Conservation (phyloP, 2,329 filamentous ascomycete species). For the Xylaria sp. region DNA sequence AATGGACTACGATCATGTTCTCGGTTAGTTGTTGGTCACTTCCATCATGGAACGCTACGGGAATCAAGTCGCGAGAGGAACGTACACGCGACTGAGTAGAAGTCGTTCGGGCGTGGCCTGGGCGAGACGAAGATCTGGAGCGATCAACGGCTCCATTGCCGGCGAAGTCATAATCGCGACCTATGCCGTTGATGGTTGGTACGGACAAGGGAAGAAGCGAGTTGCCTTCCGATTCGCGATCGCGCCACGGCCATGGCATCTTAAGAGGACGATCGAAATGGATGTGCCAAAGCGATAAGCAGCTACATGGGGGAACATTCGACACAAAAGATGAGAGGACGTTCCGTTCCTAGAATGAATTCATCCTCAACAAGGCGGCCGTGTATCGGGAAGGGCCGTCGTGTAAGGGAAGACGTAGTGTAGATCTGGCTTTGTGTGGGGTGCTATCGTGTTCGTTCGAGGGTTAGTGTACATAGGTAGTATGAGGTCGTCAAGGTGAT, state of each 20-base stretch:
- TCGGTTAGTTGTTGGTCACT: slow-evolving; percentile 17
- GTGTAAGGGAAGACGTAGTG: slow-evolving; percentile 6
- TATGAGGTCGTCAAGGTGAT: slow-evolving; percentile 24
- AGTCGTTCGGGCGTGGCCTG: slow-evolving; percentile 59
- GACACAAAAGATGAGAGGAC: slow-evolving; percentile 21
- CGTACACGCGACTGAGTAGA: slow-evolving; percentile 67
- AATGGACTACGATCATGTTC: slow-evolving; percentile 54
- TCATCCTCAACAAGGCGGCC: slow-evolving; percentile 26
- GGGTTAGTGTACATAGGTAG: not conserved
- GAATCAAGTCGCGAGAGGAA: slow-evolving; percentile 20
- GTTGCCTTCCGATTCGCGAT: slow-evolving; percentile 50
- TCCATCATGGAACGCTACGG: not conserved
- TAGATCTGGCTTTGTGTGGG: slow-evolving; percentile 17
- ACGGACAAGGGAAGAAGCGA: slow-evolving; percentile 52
- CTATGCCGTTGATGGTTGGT: slow-evolving; percentile 49
- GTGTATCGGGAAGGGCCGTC: slow-evolving; percentile 16
- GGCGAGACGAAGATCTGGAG: slow-evolving; percentile 50
- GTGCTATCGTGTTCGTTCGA: slow-evolving; percentile 19
- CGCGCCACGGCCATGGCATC: slow-evolving; percentile 54
- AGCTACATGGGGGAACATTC: slow-evolving; percentile 40
- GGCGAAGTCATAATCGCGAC: slow-evolving; percentile 45
- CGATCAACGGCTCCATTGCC: slow-evolving; percentile 47
- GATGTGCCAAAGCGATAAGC: slow-evolving; percentile 39
- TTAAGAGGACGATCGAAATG: slow-evolving; percentile 42
- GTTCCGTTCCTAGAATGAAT: slow-evolving; percentile 12